Percentiles rank a stretch among this genome's conserved stretches.
These are phyloP conservation scores for Gorgonomyces haynaldii DNA, from an alignment of 192 early-diverging fungal genomes.

Conservation along the genomic window DNA sequence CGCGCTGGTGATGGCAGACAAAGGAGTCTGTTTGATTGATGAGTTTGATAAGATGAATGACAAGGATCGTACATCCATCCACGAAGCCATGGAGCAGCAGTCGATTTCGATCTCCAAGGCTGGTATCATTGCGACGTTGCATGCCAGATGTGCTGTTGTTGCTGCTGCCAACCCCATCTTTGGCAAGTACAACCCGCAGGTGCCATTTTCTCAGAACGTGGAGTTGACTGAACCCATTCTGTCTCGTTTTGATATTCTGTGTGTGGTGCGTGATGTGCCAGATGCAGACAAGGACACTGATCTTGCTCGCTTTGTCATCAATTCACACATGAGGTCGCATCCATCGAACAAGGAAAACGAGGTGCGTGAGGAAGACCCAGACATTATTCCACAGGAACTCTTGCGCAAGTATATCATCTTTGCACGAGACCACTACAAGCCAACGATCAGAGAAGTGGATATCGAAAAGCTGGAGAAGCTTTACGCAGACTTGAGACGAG, in stretches of 20 bases:
- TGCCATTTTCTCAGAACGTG: conserved; percentile 93
- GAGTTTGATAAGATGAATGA: conserved; percentile 90
- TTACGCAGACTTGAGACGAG: conserved; percentile 83
- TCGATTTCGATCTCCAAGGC: conserved; percentile 79
- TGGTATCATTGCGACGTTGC: conserved; percentile 71
- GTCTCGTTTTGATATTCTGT: conserved; percentile 95
- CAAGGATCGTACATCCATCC: conserved; percentile 81
- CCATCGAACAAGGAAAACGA: conserved; percentile 47
- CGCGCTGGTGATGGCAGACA: conserved; percentile 78
- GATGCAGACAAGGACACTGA: conserved; percentile 83
- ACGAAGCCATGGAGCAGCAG: conserved; percentile 88
- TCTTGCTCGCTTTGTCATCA: conserved; percentile 86
- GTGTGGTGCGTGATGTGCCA: conserved; percentile 88
- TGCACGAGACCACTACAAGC: conserved; percentile 66
- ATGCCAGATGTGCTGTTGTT: conserved; percentile 73
- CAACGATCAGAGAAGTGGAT: conserved; percentile 71
- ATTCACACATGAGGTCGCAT: conserved; percentile 85
- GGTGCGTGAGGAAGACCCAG: conserved; percentile 33
- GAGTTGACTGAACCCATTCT: conserved; percentile 97
- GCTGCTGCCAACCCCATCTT: conserved; percentile 80
- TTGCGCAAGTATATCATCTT: conserved; percentile 81
- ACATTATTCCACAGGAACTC: conserved; percentile 64
- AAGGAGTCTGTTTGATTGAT: conserved; percentile 81
- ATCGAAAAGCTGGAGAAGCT: conserved; percentile 79
- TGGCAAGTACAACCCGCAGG: conserved; percentile 77